Base-by-base conservation (phyloP, 129 eudicot genomes). In the Centaurea solstitialis region DNA sequence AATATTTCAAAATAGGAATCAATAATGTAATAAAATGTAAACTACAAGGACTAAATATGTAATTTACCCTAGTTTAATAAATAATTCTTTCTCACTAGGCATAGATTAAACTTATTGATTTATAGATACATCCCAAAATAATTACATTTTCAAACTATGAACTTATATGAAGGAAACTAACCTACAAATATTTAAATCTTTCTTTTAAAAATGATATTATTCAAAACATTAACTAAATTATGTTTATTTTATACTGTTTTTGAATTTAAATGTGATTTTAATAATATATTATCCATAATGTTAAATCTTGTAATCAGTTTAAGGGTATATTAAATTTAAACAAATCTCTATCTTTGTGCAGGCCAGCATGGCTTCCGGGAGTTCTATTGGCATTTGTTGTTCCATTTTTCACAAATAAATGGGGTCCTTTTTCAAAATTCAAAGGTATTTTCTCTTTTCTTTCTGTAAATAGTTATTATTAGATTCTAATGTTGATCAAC, bases 291-390 rank as follows among this genome's bases (percentile, higher is more conserved):
- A 41, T 41, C 3, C 47, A 41, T 41, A 67, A 9, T 33, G 17
- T 68, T 33, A 33, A 33, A 33, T 33, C 37, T 33, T 33, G 37
- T 33, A 33, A 33, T 33, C 37, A 33, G 4, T 33, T 33, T 33
- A 33, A 33, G 37, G 37, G 37, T 33, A 33, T 33, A 33, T 33
- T 68, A 23, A 4, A 24, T 68, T 4, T 18, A 9, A 68, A 24
- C 59, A 47, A 50, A 50, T 50, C n/a, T 57, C 22, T n/a, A 13
- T 57, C 4, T 11, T 71, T 11, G 12, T 68, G 69, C 70, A 83
- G 86, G 86, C 74, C 74, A 17, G 74, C 41, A 3, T 83, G 86
- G 86, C 57, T 83, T 50, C 86, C 86, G 3, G 86, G 86, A 72
- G 61, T 83, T 22, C 17, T 83, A 72, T 21, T 78, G 74, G 82